A percentile compares a stretch with the other conserved stretches of the same genome.
Conservation (phyloP, 768 basidiomycete genomes). For the Hypholoma fasciculare region DNA sequence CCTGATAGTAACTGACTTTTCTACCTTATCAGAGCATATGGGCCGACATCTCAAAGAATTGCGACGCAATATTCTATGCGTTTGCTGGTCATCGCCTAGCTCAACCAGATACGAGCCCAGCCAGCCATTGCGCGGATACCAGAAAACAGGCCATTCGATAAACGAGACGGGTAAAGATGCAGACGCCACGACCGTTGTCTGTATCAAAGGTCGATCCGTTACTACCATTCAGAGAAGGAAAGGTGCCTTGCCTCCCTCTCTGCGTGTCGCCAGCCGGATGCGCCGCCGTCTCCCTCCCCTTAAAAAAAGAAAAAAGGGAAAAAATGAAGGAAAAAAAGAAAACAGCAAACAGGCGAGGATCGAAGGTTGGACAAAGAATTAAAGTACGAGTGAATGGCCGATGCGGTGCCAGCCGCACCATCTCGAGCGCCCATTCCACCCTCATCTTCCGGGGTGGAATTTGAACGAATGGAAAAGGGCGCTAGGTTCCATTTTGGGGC, state of each 20-base stretch:
- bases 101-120: no score
- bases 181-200: neutral
- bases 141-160: constrained; percentile 1
- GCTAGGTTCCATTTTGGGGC: neutral
- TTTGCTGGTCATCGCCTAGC: no score
- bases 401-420: constrained; percentile 1
- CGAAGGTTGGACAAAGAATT: constrained; percentile 1
- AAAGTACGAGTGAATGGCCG: constrained; percentile 4
- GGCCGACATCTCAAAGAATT: no score
- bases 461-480: constrained; percentile 4
- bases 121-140: neutral
- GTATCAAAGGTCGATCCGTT: neutral
- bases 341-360: no score
- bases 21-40: no score
- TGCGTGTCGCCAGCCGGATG: neutral
- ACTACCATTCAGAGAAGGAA: neutral
- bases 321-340: no score
- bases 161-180: neutral
- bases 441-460: constrained; percentile 1
- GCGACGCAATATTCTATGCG: no score
- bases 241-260: neutral
- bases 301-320: no score
- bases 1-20: no score
- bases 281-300: no score
- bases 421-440: constrained; percentile 1